phyloP scores from a whole-genome alignment of 306 rosid genomes.

The Prosopis cineraria region DNA sequence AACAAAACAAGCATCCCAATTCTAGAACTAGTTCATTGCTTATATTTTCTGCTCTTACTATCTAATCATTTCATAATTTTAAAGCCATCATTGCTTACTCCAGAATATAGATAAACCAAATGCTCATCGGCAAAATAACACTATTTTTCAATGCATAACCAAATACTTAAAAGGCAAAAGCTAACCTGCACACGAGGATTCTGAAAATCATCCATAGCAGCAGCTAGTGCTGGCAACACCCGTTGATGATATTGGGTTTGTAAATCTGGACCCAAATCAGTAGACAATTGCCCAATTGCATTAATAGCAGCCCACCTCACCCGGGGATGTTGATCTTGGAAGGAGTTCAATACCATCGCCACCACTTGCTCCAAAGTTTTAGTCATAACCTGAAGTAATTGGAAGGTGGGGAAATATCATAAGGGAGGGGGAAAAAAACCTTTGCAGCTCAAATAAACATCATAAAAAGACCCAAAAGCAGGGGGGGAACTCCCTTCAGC shows the following conservation, averaged over 20 bases:
- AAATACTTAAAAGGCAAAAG: not conserved
- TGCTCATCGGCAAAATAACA: not conserved
- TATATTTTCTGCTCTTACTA: not conserved
- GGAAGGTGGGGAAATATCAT: not conserved
- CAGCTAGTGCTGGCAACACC: slow-evolving; percentile 91
- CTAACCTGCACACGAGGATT: slow-evolving; percentile 97
- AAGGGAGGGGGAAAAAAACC: not conserved
- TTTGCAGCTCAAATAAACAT: not conserved
- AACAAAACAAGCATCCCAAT: not conserved
- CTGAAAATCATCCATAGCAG: slow-evolving; percentile 96
- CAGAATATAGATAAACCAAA: not conserved
- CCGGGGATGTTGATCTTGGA: slow-evolving; percentile 95
- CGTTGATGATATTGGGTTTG: slow-evolving; percentile 81
- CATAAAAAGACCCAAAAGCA: not conserved
- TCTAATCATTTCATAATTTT: not conserved
- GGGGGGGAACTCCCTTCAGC: not conserved
- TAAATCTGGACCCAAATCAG: slow-evolving; percentile 98
- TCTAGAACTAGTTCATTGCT: not conserved
- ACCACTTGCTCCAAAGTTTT: slow-evolving; percentile 96
- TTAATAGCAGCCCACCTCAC: slow-evolving; percentile 99
- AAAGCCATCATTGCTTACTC: not conserved
- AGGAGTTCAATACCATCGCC: slow-evolving; percentile 93
- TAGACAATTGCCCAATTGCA: slow-evolving; percentile 95
- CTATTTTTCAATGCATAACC: not conserved
- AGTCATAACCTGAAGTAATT: slow-evolving; percentile 74